Evolutionary conservation across 2,329 filamentous ascomycete genomes (phyloP).

Genomic region (Colletotrichum navitas): DNA sequence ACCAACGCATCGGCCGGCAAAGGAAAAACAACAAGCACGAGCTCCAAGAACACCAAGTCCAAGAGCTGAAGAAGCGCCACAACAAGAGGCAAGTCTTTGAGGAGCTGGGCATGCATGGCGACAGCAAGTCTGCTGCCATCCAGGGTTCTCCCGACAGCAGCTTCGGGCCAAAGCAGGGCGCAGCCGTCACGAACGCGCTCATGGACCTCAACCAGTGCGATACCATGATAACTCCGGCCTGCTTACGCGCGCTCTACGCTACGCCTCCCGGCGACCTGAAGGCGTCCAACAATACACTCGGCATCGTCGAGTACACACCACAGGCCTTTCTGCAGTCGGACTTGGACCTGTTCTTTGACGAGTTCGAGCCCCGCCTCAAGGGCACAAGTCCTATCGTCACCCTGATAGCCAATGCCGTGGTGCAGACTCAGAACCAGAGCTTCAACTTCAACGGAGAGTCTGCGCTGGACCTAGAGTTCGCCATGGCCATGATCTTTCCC

Average conservation of each 20-base stretch:
- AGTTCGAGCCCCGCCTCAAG: conserved; percentile 56
- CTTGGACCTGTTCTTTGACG: conserved; percentile 61
- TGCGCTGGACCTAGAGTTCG: conserved; percentile 67
- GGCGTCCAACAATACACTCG: conserved; percentile 59
- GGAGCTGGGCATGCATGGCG: conserved; percentile 38
- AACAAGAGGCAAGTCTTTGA: conserved; percentile 32
- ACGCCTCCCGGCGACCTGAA: conserved; percentile 55
- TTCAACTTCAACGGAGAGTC: conserved; percentile 58
- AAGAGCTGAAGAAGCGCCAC: conserved; percentile 46
- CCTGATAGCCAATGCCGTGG: conserved; percentile 61
- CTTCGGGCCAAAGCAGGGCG: conserved; percentile 50
- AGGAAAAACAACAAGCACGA: conserved; percentile 44
- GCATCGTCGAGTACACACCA: conserved; percentile 64
- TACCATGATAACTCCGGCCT: conserved; percentile 67
- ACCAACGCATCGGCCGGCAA: conserved; percentile 48
- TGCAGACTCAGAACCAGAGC: conserved; percentile 52
- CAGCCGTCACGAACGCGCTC: conserved; percentile 48
- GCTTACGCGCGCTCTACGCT: conserved; percentile 63
- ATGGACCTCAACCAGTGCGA: conserved; percentile 59
- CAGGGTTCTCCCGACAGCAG: conserved; percentile 46
- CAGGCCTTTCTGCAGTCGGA: conserved; percentile 65
- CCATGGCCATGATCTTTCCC: conserved; percentile 65
- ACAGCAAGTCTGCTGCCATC: conserved; percentile 45
- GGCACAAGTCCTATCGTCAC: conserved; percentile 59
- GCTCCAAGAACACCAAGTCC: conserved; percentile 44